Evolutionary conservation across 169 alveolate genomes (phyloP).

Genomic region (Plasmodium cynomolgi): DNA sequence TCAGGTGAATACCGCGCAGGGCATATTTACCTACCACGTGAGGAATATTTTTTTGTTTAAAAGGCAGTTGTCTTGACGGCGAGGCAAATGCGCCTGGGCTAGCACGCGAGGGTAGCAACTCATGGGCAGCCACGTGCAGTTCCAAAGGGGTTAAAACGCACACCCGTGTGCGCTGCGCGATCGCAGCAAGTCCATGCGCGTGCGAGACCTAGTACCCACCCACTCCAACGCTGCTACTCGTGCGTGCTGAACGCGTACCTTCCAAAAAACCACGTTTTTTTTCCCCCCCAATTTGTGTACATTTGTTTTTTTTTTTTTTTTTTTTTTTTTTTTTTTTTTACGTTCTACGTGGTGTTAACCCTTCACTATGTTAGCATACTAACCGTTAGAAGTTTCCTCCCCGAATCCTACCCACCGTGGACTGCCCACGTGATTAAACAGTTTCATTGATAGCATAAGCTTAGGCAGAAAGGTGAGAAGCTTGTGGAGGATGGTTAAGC

Average conservation of each 20-base stretch:
- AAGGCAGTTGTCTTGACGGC: neutral
- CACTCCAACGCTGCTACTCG: neutral
- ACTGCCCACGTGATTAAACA: neutral
- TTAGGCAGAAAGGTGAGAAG: neutral
- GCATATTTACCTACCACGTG: neutral
- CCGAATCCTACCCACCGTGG: neutral
- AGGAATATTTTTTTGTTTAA: conserved; percentile 32
- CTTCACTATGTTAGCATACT: neutral
- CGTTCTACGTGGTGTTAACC: neutral
- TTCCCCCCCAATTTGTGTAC: neutral
- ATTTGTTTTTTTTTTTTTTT: too few relatives aligned
- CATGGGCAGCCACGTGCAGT: neutral
- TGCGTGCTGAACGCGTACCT: too few relatives aligned
- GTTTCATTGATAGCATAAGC: neutral
- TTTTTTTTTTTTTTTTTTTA: too few relatives aligned
- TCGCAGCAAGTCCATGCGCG: neutral
- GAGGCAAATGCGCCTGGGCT: neutral
- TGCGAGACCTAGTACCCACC: neutral
- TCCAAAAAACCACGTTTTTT: neutral
- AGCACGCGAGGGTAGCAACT: too few relatives aligned
- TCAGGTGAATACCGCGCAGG: conserved; percentile 15
- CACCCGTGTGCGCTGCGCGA: neutral
- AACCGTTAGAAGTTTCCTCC: neutral
- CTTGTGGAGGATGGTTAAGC: neutral
- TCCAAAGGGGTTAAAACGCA: neutral